Evolutionary conservation across 768 basidiomycete genomes (phyloP), one percentile per base, ranked within the genome.

Genomic region (Suillus plorans): DNA sequence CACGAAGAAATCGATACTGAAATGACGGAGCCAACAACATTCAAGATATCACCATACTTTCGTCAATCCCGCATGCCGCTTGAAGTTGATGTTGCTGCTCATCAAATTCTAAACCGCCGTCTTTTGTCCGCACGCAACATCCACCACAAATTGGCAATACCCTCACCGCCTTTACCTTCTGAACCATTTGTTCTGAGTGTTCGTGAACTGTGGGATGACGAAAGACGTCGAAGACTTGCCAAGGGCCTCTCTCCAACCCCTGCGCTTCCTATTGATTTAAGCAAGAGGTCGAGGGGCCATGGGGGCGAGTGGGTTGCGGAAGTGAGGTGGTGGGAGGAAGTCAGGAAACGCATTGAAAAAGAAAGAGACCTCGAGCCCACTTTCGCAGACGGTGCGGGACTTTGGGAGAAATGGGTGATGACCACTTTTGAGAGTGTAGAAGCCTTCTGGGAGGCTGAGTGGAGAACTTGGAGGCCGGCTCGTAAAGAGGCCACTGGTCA

Each of bases 121-220:
- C 80, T 74, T 28, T 78, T 97, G 57, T 70, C 77, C 28, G 79
- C 89, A 3, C 87, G 95, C 47, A 82, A 87, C 67, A 65, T 88
- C 36, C 89, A 90, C 66, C 86, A 93, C 71, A 83, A 85, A 64
- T 79, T 89, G 52, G 67, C 74, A 34, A 91, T 95, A 65, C 86
- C 89, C 62, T 76, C 82, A 39, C 77, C 85, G 22, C 70, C 79
- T 49, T 69, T 83, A 18, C 73, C 87, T 62, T 67, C 82, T 13
- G 92, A 92, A 69, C 93, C 92, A 52, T 83, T 97, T 34, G 91
- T 99, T 7, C 81, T 89, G 49, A 89, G 94, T 70, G 91, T 99
- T 55, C 88, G 92, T 67, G 97, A 98, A 77, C 81, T 99, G 2
- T 99, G 97, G 97, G 93, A 96, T 60, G 95, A 98, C 70, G 97